Conservation (phyloP, 176 grass and related monocot genomes). For the Phragmites australis region DNA sequence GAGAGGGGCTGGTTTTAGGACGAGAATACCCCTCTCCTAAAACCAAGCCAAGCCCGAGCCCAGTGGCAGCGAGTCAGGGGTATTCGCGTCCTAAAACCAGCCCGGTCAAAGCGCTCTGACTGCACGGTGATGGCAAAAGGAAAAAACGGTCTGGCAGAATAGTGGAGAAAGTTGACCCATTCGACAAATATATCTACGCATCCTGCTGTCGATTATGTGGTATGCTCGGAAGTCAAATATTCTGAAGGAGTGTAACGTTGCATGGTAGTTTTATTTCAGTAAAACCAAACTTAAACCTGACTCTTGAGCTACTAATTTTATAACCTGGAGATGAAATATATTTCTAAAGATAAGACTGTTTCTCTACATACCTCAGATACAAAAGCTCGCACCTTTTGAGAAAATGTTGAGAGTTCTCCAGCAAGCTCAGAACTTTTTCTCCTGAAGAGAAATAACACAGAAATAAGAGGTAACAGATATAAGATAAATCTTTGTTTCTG, state of each 20-base stretch:
- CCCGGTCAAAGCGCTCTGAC: too few relatives aligned
- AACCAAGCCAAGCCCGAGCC: too few relatives aligned
- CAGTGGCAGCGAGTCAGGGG: too few relatives aligned
- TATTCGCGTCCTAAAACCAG: too few relatives aligned
- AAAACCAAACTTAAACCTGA: conserved; percentile 2
- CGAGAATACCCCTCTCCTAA: too few relatives aligned
- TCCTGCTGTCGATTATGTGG: not conserved
- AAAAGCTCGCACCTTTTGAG: conserved; percentile 83
- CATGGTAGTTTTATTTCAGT: not conserved
- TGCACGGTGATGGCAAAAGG: too few relatives aligned
- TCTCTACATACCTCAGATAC: conserved; percentile 75
- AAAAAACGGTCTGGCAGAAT: too few relatives aligned
- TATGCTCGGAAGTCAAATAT: not conserved
- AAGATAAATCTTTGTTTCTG: conserved; percentile 16
- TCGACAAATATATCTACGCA: conserved; percentile 4
- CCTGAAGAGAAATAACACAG: conserved; percentile 44
- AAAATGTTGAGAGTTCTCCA: conserved; percentile 78
- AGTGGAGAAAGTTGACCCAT: not conserved
- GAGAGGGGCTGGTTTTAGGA: too few relatives aligned
- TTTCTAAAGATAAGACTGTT: conserved; percentile 14
- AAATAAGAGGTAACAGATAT: conserved; percentile 8
- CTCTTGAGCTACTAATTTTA: conserved; percentile 2
- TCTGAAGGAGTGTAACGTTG: not conserved
- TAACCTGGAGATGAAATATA: not conserved
- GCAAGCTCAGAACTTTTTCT: conserved; percentile 89